These are phyloP conservation scores for Dactylella cylindrospora DNA, from an alignment of 2,329 filamentous ascomycete genomes.

Conservation along the genomic window DNA sequence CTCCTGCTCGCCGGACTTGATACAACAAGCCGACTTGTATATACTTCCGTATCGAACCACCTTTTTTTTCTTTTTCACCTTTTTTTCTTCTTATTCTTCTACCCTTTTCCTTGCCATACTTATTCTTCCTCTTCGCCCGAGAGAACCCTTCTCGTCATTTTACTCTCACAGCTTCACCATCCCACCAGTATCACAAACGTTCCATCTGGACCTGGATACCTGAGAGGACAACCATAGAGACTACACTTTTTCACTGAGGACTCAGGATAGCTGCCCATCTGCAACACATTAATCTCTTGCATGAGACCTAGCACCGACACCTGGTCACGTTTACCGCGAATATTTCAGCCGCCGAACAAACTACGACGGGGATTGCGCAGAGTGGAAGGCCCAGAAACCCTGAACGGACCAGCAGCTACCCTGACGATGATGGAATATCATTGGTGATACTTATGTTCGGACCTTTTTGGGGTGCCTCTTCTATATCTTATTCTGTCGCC, in stretches of 20 bases:
- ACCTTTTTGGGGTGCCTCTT: background rate
- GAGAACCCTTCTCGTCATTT: conserved; percentile 14
- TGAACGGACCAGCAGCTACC: background rate
- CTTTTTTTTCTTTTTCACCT: conserved; percentile 21
- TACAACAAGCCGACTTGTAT: too few relatives aligned
- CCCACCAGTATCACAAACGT: background rate
- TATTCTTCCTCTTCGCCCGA: conserved; percentile 38
- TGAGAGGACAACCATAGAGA: background rate
- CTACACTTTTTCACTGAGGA: background rate
- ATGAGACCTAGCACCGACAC: conserved; percentile 16
- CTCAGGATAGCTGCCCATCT: background rate
- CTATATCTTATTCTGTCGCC: background rate
- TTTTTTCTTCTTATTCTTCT: conserved; percentile 1
- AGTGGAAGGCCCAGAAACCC: too few relatives aligned
- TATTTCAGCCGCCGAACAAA: conserved; percentile 17
- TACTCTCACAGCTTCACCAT: background rate
- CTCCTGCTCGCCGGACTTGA: too few relatives aligned
- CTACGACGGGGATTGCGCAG: too few relatives aligned
- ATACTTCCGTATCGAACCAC: conserved; percentile 35
- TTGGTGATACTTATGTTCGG: too few relatives aligned
- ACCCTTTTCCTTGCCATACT: conserved; percentile 1
- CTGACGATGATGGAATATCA: too few relatives aligned
- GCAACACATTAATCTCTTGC: background rate
- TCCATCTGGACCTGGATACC: conserved; percentile 2
- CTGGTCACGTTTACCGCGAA: conserved; percentile 37